Percentiles rank a stretch among this genome's conserved stretches.
These are phyloP conservation scores for Blastobotrys petasosporus DNA, from an alignment of 1,139 yeast species.

Conservation along the genomic window DNA sequence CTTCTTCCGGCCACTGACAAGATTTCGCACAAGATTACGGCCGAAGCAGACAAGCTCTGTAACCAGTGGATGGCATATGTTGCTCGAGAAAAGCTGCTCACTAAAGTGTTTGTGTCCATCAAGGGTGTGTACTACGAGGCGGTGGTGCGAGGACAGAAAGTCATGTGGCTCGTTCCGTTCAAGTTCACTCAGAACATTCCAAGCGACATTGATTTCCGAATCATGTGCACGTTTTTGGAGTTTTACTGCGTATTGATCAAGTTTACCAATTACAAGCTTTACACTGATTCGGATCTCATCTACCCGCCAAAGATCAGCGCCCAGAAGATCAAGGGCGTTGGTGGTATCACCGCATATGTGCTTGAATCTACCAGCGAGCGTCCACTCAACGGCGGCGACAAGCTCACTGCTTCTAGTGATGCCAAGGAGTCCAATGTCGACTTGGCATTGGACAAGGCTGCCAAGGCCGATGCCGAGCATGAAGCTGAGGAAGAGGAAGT, in stretches of 20 bases:
- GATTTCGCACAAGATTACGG: conserved; percentile 71
- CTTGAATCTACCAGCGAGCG: conserved; percentile 48
- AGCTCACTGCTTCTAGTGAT: conserved; percentile 26
- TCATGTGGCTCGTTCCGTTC: conserved; percentile 95
- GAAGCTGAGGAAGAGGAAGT: conserved; percentile 44
- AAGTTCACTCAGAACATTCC: conserved; percentile 96
- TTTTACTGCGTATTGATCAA: conserved; percentile 89
- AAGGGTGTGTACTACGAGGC: conserved; percentile 98
- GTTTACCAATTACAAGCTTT: conserved; percentile 78
- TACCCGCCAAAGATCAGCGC: conserved; percentile 86
- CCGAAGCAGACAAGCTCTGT: conserved; percentile 79
- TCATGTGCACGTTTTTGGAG: conserved; percentile 94
- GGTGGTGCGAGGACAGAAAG: conserved; percentile 79
- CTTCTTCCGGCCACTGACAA: conserved; percentile 91
- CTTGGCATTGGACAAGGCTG: conserved; percentile 25
- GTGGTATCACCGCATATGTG: conserved; percentile 82
- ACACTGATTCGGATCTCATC: conserved; percentile 75
- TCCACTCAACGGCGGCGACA: conserved; percentile 23
- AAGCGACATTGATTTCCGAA: conserved; percentile 87
- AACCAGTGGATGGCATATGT: conserved; percentile 95
- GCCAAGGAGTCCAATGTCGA: conserved; percentile 33
- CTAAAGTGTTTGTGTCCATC: conserved; percentile 90
- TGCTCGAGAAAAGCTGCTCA: conserved; percentile 73
- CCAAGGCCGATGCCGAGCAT: conserved; percentile 35
- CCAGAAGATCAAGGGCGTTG: conserved; percentile 71